Percentiles rank a stretch among this genome's conserved stretches.
These are phyloP conservation scores for Elsinoe perseae DNA, from an alignment of 2,329 filamentous ascomycete species.

Conservation along the genomic window DNA sequence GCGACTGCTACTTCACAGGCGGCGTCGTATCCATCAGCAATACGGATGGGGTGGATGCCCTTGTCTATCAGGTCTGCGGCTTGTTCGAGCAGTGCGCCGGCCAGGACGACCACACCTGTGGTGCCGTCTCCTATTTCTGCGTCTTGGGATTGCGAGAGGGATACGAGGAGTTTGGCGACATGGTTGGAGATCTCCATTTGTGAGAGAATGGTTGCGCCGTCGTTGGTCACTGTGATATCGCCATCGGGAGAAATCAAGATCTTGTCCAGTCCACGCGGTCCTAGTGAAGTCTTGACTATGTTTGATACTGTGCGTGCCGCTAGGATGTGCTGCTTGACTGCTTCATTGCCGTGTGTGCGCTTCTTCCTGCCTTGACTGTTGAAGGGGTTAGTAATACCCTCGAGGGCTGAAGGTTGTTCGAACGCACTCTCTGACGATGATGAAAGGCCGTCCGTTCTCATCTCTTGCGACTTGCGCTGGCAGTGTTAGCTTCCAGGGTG, in stretches of 20 bases:
- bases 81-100: constrained; percentile 89
- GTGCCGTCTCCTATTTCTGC: constrained; percentile 98
- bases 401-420: constrained; percentile 17
- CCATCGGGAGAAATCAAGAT: constrained; percentile 97
- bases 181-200: constrained; percentile 99
- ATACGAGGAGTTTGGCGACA: constrained; percentile 91
- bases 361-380: constrained; percentile 91
- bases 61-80: constrained; percentile 98
- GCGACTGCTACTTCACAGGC: constrained; percentile 94
- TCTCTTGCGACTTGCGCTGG: constrained; percentile 79
- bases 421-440: constrained; percentile 91
- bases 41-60: constrained; percentile 97
- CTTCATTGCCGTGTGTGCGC: constrained; percentile 91
- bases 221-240: constrained; percentile 98
- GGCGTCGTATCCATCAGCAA: constrained; percentile 96
- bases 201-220: constrained; percentile 92
- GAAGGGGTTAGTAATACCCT: constrained; percentile 24
- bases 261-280: constrained; percentile 93
- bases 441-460: constrained; percentile 94
- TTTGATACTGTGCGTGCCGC: constrained; percentile 92
- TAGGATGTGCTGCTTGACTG: constrained; percentile 96
- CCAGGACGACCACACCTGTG: constrained; percentile 92
- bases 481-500: neutral
- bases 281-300: constrained; percentile 94
- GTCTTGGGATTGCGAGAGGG: constrained; percentile 96